Conservation (phyloP, 306 rosid genomes). For the Elaeagnus macrophylla region DNA sequence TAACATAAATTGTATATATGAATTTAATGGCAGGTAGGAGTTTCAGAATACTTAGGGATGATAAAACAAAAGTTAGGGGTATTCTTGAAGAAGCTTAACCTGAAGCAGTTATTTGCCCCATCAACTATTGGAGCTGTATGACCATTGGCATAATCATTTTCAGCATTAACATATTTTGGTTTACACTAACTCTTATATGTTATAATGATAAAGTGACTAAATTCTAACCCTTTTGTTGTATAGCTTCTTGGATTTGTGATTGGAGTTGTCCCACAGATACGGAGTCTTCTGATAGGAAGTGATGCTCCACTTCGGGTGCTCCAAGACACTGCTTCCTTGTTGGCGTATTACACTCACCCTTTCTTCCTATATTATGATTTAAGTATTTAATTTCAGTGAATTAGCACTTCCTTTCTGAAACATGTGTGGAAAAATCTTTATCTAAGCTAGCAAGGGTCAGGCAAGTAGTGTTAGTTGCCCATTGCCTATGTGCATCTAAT, state of each 20-base stretch:
- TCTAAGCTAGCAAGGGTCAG: too few species aligned
- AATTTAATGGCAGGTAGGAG: slow-evolving; percentile 25
- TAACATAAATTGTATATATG: background rate
- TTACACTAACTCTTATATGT: background rate
- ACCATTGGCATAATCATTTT: background rate
- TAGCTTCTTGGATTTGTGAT: background rate
- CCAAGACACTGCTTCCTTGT: background rate
- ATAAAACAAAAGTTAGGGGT: slow-evolving; percentile 18
- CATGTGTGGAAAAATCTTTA: too few species aligned
- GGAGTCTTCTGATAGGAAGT: background rate
- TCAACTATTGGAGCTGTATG: slow-evolving; percentile 73
- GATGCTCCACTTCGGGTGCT: background rate
- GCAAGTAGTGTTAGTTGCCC: too few species aligned
- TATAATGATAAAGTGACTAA: background rate
- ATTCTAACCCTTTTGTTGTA: background rate
- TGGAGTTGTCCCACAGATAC: background rate
- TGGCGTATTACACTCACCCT: background rate
- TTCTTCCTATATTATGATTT: background rate
- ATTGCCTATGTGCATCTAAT: too few species aligned
- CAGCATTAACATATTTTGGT: background rate
- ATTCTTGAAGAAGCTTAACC: slow-evolving; percentile 31
- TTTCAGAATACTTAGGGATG: slow-evolving; percentile 15
- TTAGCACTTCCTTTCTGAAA: too few species aligned
- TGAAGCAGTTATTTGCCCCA: slow-evolving; percentile 62
- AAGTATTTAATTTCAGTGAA: background rate